Evolutionary conservation across 1,284 basidiomycete species (phyloP), one percentile per base, ranked within the genome.

Genomic region (Puccinia polysora): DNA sequence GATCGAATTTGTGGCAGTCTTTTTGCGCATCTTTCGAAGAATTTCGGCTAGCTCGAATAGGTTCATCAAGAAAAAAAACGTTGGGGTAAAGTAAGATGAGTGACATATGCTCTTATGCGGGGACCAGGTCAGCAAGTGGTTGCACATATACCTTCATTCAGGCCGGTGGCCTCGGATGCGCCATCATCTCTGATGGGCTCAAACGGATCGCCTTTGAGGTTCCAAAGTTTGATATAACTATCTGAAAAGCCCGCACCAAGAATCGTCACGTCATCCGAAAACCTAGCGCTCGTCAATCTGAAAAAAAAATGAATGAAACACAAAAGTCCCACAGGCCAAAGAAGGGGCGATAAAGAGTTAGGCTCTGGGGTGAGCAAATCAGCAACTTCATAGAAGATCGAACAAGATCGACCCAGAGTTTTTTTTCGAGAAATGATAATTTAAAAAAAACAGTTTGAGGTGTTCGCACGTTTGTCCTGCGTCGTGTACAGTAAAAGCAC

Each of bases 231-330:
- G 73, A 98, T 89, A 77, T 92, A 95, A 77, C 94, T 97, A 81
- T 99, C 95, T 43, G 91, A 86, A 78, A 97, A 97, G 0, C 96
- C 96, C 32, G 90, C 91, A 0, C 95, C 96, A 85, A 99, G 87
- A n/a, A 98, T 81, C 5, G 92, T 89, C 0, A 88, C 88, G 80
- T 99, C 96, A 60, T 85, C 85, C 18, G 95, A 97, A 78, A 98
- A 97, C 15, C 88, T 86, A 70, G 87, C 88, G 76, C 90, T 92
- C 2, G 93, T 90, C 15, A 89, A 84, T 28, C 92, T 95, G 77
- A 32, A 20, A 50, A 50, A 14, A 20, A 65, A n/a, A 72, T 58
- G 56, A 73, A 59, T 20, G 40, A 59, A 36, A 34, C 4, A 4
- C 12, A 64, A 3, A 25, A n/a, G n/a, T 52, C 49, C 63, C 63